These are phyloP conservation scores for Geotrichum reessii DNA, from an alignment of 1,139 yeast species.

Conservation along the genomic window DNA sequence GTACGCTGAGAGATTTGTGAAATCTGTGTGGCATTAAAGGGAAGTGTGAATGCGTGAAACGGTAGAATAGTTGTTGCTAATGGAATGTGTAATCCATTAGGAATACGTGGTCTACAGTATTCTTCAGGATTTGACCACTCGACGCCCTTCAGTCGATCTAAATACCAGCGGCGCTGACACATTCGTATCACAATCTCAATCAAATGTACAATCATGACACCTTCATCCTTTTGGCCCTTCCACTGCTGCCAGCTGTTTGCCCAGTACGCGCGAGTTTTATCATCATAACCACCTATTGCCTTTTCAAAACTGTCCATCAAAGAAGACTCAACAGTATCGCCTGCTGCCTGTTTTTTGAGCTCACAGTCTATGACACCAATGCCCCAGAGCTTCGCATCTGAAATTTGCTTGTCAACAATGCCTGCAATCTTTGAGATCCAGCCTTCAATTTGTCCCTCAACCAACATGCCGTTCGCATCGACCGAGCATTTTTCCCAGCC, in stretches of 20 bases:
- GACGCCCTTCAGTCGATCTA: conserved; percentile 24
- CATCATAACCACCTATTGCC: conserved; percentile 25
- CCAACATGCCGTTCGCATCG: conserved; percentile 27
- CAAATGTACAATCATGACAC: conserved; percentile 28
- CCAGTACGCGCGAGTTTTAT: conserved; percentile 22
- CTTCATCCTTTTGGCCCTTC: conserved; percentile 28
- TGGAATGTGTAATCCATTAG: conserved; percentile 31
- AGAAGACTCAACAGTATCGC: conserved; percentile 1
- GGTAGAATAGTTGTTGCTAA: conserved; percentile 34
- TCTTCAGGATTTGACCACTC: conserved; percentile 6
- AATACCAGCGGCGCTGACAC: conserved; percentile 33
- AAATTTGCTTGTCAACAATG: conserved; percentile 29
- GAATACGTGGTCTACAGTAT: conserved; percentile 30
- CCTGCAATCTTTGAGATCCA: conserved; percentile 30
- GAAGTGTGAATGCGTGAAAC: conserved; percentile 36
- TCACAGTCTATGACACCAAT: conserved; percentile 24
- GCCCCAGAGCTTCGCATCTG: conserved; percentile 31
- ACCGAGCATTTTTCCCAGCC: conserved; percentile 33
- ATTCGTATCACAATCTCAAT: conserved; percentile 28
- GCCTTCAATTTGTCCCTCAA: conserved; percentile 26
- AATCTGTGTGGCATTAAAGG: conserved; percentile 29
- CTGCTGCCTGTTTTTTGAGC: background rate
- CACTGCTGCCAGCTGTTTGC: conserved; percentile 21
- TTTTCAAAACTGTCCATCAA: conserved; percentile 1
- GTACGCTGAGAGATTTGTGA: conserved; percentile 31